phyloP scores from a whole-genome alignment of 2,329 filamentous ascomycete species.

The Curvularia verruculosa region DNA sequence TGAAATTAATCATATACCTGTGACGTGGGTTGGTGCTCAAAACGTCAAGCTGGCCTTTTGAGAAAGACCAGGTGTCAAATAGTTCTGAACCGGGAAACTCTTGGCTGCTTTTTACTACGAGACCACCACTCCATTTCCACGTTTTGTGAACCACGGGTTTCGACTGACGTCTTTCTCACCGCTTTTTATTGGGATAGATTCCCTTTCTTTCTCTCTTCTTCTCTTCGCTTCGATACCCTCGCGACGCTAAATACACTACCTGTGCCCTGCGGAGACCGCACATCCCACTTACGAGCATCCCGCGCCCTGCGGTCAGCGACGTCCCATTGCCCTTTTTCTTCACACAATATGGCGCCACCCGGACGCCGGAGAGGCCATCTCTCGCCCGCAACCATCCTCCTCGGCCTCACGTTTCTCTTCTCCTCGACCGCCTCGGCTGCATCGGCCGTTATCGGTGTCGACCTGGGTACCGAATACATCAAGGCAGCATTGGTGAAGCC shows the following conservation, averaged over 20 bases:
- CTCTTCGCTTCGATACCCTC: slow-evolving; percentile 21
- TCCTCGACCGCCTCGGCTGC: slow-evolving; percentile 64
- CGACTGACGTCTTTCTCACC: slow-evolving; percentile 16
- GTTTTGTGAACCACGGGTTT: slow-evolving; percentile 26
- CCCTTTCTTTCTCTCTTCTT: slow-evolving; percentile 32
- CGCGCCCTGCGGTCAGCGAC: slow-evolving; percentile 11
- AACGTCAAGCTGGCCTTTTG: slow-evolving; percentile 43
- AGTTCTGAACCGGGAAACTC: slow-evolving; percentile 30
- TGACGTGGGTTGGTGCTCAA: slow-evolving; percentile 24
- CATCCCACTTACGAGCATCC: slow-evolving; percentile 31
- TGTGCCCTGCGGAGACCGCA: slow-evolving; percentile 26
- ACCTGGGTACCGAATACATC: slow-evolving; percentile 95
- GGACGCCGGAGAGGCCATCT: slow-evolving; percentile 51
- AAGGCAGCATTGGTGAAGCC: slow-evolving; percentile 96
- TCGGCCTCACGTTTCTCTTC: slow-evolving; percentile 62
- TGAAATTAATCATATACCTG: slow-evolving; percentile 18
- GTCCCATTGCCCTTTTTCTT: slow-evolving; percentile 13
- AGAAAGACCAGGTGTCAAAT: slow-evolving; percentile 41
- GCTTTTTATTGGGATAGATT: slow-evolving; percentile 33
- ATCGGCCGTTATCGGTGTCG: slow-evolving; percentile 86
- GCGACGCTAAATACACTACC: slow-evolving; percentile 13
- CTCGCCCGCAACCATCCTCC: slow-evolving; percentile 55
- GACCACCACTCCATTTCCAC: slow-evolving; percentile 22
- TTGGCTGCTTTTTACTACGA: slow-evolving; percentile 26
- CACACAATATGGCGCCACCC: slow-evolving; percentile 54